Percentiles rank a stretch among this genome's conserved stretches.
Conservation (phyloP, 805 yeast species). For the Sugiyamaella qingdaonensis region DNA sequence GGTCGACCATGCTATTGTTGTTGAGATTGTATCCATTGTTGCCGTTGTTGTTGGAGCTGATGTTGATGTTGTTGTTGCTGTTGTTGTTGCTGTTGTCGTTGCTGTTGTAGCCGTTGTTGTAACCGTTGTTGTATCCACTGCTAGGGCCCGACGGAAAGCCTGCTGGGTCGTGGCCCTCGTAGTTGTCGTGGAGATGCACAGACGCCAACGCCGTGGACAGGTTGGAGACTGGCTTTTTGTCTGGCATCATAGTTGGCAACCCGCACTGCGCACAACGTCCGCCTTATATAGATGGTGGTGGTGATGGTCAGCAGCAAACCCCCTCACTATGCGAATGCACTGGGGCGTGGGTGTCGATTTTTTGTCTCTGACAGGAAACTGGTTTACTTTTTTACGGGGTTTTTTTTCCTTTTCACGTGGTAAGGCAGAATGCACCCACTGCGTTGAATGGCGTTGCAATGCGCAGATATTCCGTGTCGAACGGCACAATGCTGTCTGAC, state of each 20-base stretch:
- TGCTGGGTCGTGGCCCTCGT: conserved; percentile 1
- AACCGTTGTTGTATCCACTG: conserved; percentile 1
- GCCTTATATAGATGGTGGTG: not conserved
- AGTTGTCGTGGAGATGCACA: conserved; percentile 20
- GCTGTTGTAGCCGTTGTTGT: conserved; percentile 1
- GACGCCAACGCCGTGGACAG: conserved; percentile 30
- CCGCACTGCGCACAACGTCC: not conserved
- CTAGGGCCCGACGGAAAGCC: conserved; percentile 1
- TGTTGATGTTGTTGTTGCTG: conserved; percentile 6
- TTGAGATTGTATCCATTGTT: conserved; percentile 4
- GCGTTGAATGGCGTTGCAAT: not conserved
- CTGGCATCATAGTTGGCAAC: conserved; percentile 12
- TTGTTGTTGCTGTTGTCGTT: conserved; percentile 4
- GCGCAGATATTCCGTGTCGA: not conserved
- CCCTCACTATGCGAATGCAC: not conserved
- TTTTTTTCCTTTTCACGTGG: conserved; percentile 1
- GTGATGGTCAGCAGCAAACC: not conserved
- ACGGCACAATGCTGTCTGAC: too few relatives aligned
- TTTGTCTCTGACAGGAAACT: not conserved
- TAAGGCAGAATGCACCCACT: not conserved
- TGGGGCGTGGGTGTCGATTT: conserved; percentile 7
- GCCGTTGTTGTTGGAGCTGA: not conserved
- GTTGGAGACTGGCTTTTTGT: conserved; percentile 26
- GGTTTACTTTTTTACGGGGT: not conserved
- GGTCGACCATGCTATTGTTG: conserved; percentile 19